A percentile compares a stretch with the other conserved stretches of the same genome.
phyloP scores from a whole-genome alignment of 139 green algal species.

The Coccomyxa sp. region DNA sequence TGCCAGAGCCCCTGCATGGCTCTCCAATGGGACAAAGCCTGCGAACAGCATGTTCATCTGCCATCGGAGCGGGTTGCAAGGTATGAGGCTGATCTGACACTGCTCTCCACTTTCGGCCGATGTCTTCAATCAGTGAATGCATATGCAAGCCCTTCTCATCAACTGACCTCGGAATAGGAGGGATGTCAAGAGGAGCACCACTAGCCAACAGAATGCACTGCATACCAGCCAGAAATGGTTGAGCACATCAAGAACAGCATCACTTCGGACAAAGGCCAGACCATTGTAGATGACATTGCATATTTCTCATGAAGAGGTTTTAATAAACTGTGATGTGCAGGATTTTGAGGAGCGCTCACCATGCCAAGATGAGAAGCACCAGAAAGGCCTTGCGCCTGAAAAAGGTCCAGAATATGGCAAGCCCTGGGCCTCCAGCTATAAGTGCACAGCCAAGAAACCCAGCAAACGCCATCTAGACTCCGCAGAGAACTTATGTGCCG shows the following conservation, averaged over 20 bases:
- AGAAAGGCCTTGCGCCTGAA: slow-evolving; percentile 30
- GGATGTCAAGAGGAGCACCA: slow-evolving; percentile 33
- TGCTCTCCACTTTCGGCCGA: background rate
- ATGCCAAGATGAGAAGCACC: slow-evolving; percentile 8
- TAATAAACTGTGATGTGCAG: background rate
- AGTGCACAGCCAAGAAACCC: slow-evolving; percentile 25
- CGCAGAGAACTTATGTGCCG: background rate
- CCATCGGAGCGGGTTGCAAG: background rate
- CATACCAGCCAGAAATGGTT: background rate
- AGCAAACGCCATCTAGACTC: background rate
- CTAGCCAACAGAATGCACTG: slow-evolving; percentile 45
- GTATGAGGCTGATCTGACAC: background rate
- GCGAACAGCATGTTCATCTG: background rate
- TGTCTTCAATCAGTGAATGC: background rate
- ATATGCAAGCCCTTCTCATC: background rate
- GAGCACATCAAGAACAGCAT: background rate
- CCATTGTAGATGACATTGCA: background rate
- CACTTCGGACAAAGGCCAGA: background rate
- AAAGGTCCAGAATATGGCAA: slow-evolving; percentile 13
- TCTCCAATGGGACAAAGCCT: slow-evolving; percentile 36
- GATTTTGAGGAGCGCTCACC: background rate
- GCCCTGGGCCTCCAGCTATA: slow-evolving; percentile 18
- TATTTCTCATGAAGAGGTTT: background rate
- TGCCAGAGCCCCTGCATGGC: slow-evolving; percentile 6
- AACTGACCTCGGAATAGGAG: slow-evolving; percentile 27